Percentiles rank a stretch among this genome's conserved stretches.
Conservation (phyloP, 2,329 filamentous ascomycete species). For the Microdochium trichocladiopsis region DNA sequence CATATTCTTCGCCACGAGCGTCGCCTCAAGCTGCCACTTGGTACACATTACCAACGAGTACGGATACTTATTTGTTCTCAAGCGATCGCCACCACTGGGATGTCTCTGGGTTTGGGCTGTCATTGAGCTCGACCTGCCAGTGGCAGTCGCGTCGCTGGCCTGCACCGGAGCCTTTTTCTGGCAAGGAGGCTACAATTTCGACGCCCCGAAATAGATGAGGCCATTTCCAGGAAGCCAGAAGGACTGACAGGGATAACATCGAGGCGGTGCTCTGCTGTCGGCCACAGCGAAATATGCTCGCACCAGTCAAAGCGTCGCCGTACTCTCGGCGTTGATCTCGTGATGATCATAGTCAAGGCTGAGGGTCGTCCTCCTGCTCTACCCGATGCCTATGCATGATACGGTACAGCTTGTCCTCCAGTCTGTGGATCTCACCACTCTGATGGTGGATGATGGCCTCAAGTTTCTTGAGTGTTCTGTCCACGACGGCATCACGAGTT, state of each 20-base stretch:
- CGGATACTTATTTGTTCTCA: constrained; percentile 85
- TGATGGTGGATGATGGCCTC: constrained; percentile 16
- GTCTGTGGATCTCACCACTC: constrained; percentile 16
- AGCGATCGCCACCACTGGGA: constrained; percentile 79
- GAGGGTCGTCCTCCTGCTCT: constrained; percentile 3
- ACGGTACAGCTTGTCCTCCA: constrained; percentile 16
- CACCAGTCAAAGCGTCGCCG: too few relatives aligned
- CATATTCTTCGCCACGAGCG: constrained; percentile 57
- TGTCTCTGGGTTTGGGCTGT: constrained; percentile 92
- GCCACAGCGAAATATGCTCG: too few relatives aligned
- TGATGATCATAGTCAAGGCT: background rate
- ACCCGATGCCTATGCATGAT: constrained; percentile 14
- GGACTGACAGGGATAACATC: too few relatives aligned
- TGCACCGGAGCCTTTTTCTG: constrained; percentile 37
- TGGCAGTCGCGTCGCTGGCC: constrained; percentile 50
- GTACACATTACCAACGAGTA: constrained; percentile 74
- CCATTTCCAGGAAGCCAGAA: too few relatives aligned
- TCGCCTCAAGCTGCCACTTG: constrained; percentile 66
- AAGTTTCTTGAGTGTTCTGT: constrained; percentile 16
- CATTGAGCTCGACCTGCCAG: constrained; percentile 70
- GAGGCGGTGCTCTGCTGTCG: too few relatives aligned
- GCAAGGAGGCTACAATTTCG: constrained; percentile 40
- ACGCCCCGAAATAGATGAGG: constrained; percentile 11
- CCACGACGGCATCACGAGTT: constrained; percentile 19
- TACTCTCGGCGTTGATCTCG: too few relatives aligned